A percentile compares a stretch with the other conserved stretches of the same genome.
phyloP scores from a whole-genome alignment of 2,329 filamentous ascomycete species.

The Pleurostoma richardsiae region DNA sequence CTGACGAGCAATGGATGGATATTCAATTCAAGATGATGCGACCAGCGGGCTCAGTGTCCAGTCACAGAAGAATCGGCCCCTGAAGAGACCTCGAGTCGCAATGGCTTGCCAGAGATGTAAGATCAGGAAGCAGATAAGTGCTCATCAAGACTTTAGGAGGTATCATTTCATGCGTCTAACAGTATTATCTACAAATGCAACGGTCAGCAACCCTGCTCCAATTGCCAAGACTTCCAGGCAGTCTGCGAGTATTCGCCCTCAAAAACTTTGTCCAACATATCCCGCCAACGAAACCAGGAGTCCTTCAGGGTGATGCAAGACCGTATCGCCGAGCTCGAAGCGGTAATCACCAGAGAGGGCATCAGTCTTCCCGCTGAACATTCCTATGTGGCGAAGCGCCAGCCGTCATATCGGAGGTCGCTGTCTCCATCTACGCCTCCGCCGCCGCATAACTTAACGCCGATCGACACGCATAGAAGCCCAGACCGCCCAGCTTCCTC shows the following conservation, averaged over 20 bases:
- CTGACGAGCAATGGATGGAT: too few species aligned
- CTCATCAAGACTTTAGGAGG: background rate
- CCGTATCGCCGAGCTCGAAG: constrained; percentile 12
- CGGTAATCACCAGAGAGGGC: too few species aligned
- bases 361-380: too few species aligned
- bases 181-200: constrained; percentile 4
- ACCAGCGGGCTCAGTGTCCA: too few species aligned
- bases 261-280: constrained; percentile 23
- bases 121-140: constrained; percentile 12
- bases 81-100: constrained; percentile 12
- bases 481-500: too few species aligned
- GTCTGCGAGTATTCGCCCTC: constrained; percentile 27
- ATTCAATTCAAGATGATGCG: too few species aligned
- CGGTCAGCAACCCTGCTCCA: constrained; percentile 8
- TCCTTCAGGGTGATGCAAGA: constrained; percentile 8
- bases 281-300: constrained; percentile 15
- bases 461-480: too few species aligned
- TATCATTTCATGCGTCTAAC: background rate
- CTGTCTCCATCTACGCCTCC: too few species aligned
- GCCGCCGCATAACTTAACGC: too few species aligned
- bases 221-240: constrained; percentile 14
- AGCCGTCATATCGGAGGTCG: too few species aligned
- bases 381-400: too few species aligned
- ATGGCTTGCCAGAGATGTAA: constrained; percentile 14
- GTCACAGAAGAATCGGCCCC: background rate